These are phyloP conservation scores for Hypoxylon sp. DNA, from an alignment of 2,329 filamentous ascomycete genomes.

Conservation along the genomic window DNA sequence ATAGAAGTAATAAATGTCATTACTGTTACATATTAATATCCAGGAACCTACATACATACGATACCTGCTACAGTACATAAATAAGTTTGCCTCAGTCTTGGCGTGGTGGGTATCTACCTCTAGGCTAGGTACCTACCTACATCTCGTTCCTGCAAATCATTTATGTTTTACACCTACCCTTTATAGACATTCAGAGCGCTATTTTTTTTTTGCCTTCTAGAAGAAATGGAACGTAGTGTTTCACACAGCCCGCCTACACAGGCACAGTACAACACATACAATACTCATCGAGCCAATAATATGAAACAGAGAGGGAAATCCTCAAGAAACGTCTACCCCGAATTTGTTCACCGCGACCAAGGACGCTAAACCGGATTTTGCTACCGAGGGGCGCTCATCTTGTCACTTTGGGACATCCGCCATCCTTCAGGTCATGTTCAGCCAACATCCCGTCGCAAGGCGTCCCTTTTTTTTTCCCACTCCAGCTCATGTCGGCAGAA, in stretches of 20 bases:
- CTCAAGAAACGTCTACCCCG: slow-evolving; percentile 24
- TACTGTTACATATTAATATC: too few relatives aligned
- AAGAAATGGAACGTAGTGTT: slow-evolving; percentile 25
- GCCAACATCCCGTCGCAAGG: slow-evolving; percentile 25
- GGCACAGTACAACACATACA: not conserved
- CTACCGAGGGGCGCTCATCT: slow-evolving; percentile 35
- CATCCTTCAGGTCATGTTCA: slow-evolving; percentile 33
- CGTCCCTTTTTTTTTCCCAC: slow-evolving; percentile 24
- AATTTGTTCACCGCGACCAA: slow-evolving; percentile 33
- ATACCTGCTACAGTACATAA: too few relatives aligned
- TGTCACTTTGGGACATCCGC: slow-evolving; percentile 32
- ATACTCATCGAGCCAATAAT: slow-evolving; percentile 21
- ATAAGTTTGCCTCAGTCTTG: slow-evolving; percentile 18
- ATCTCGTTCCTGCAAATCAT: not conserved
- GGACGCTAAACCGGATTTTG: slow-evolving; percentile 34
- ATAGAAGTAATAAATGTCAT: too few relatives aligned
- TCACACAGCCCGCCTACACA: slow-evolving; percentile 13
- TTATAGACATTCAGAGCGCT: slow-evolving; percentile 5
- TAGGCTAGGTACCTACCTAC: not conserved
- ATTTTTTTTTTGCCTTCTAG: slow-evolving; percentile 23
- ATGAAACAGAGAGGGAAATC: slow-evolving; percentile 13
- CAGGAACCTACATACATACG: too few relatives aligned
- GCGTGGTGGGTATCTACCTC: slow-evolving; percentile 2
- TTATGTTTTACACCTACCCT: slow-evolving; percentile 15
- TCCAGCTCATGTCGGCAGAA: slow-evolving; percentile 23